phyloP scores from a whole-genome alignment of 176 grass and related monocot genomes.

The Secale cereale region DNA sequence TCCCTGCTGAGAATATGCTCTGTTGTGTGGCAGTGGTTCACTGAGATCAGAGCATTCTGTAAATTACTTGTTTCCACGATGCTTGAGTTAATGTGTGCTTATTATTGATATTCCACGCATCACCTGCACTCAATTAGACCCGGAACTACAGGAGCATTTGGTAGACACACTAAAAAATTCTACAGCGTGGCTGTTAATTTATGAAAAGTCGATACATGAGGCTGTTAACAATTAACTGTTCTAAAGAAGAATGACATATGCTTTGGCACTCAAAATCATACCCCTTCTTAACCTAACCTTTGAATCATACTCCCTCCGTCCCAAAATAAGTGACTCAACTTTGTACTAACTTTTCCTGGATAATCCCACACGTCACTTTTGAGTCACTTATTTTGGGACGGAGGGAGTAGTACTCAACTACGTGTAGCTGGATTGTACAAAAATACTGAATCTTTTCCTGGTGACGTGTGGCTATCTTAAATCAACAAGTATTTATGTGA shows the following conservation, averaged over 20 bases:
- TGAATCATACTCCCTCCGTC: too few relatives aligned
- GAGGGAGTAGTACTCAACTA: conserved; percentile 44
- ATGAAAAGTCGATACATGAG: neutral
- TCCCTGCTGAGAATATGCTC: neutral
- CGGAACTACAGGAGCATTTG: neutral
- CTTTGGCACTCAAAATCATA: neutral
- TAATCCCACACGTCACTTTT: too few relatives aligned
- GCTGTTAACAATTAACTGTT: neutral
- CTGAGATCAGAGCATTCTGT: neutral
- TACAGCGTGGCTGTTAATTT: neutral
- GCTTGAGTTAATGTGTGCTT: neutral
- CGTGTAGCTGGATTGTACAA: conserved; percentile 37
- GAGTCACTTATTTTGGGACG: too few relatives aligned
- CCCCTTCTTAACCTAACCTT: conserved; percentile 50
- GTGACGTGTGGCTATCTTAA: neutral
- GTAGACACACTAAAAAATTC: neutral
- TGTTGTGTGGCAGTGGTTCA: neutral
- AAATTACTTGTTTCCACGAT: neutral
- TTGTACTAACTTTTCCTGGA: too few relatives aligned
- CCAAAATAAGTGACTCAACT: too few relatives aligned
- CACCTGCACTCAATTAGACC: neutral
- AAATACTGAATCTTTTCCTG: conserved; percentile 46
- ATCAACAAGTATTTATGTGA: neutral
- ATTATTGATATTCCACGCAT: neutral
- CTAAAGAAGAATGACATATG: neutral